These are phyloP conservation scores for Plasmodium malariae DNA, from an alignment of 169 alveolate species.

Conservation along the genomic window DNA sequence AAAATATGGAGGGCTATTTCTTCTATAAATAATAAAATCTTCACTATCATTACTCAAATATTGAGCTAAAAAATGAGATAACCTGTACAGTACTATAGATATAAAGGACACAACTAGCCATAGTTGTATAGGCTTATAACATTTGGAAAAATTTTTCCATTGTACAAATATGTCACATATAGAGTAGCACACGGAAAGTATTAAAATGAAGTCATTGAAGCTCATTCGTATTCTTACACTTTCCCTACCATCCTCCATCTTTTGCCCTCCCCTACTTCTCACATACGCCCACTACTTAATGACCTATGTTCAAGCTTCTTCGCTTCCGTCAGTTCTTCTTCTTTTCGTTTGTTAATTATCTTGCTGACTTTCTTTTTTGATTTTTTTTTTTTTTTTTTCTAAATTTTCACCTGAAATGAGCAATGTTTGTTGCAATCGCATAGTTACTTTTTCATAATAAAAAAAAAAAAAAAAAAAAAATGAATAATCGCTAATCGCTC, in stretches of 20 bases:
- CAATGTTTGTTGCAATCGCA: no score
- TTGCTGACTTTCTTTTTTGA: no score
- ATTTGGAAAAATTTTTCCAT: constrained; percentile 83
- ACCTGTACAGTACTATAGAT: constrained; percentile 80
- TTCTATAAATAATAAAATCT: constrained; percentile 80
- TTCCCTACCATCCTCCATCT: constrained; percentile 21
- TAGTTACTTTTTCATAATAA: no score
- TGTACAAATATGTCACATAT: constrained; percentile 83
- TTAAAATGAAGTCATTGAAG: constrained; percentile 82
- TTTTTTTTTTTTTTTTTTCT: no score
- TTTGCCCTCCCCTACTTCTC: no score
- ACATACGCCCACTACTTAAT: no score
- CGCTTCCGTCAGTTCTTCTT: no score
- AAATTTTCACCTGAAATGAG: no score
- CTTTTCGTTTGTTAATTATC: no score
- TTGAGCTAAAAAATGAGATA: constrained; percentile 82
- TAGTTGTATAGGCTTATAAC: constrained; percentile 84
- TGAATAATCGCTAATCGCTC: no score
- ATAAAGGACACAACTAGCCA: constrained; percentile 85
- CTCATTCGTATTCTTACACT: constrained; percentile 27
- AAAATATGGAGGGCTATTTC: constrained; percentile 84
- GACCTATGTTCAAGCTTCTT: no score
- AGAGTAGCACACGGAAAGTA: constrained; percentile 83
- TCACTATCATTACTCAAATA: constrained; percentile 84
- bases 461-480: no score